A percentile compares a stretch with the other conserved stretches of the same genome.
phyloP scores from a whole-genome alignment of 2,329 filamentous ascomycete genomes.

The Fusarium sp. region DNA sequence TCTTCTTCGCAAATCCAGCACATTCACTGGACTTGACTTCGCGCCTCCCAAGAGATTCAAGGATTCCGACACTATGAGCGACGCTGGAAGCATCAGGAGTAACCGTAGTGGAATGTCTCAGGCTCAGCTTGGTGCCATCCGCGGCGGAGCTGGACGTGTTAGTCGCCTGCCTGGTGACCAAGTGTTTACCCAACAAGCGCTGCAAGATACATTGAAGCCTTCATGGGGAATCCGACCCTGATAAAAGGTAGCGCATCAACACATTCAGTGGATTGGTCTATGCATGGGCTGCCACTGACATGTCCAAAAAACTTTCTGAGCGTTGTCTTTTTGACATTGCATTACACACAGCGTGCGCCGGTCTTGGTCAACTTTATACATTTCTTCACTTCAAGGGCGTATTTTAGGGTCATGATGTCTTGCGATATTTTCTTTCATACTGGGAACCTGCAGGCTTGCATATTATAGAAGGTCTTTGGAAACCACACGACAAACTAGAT shows the following conservation, averaged over 20 bases:
- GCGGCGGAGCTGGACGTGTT: conserved; percentile 84
- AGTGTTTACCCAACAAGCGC: conserved; percentile 78
- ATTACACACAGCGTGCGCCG: conserved; percentile 43
- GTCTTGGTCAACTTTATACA: conserved; percentile 38
- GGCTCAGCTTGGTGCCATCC: conserved; percentile 74
- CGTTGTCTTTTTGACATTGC: conserved; percentile 40
- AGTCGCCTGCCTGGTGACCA: conserved; percentile 84
- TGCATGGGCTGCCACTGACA: not conserved
- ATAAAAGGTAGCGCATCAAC: conserved; percentile 26
- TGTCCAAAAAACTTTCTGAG: conserved; percentile 20
- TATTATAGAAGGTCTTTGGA: conserved; percentile 50
- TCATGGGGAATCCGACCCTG: conserved; percentile 64
- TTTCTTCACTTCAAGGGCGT: conserved; percentile 43
- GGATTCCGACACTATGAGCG: conserved; percentile 68
- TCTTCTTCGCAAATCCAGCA: conserved; percentile 77
- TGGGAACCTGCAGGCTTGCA: conserved; percentile 46
- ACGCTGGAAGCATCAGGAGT: conserved; percentile 71
- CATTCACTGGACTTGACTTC: conserved; percentile 83
- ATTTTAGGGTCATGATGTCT: conserved; percentile 46
- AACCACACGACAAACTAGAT: conserved; percentile 44
- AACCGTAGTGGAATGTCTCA: conserved; percentile 79
- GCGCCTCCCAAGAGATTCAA: conserved; percentile 80
- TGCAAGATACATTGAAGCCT: conserved; percentile 69
- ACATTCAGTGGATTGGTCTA: conserved; percentile 1
- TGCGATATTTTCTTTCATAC: conserved; percentile 40